Evolutionary conservation across 177 flowering plant species (phyloP).

Genomic region (Vitis hybrid): DNA sequence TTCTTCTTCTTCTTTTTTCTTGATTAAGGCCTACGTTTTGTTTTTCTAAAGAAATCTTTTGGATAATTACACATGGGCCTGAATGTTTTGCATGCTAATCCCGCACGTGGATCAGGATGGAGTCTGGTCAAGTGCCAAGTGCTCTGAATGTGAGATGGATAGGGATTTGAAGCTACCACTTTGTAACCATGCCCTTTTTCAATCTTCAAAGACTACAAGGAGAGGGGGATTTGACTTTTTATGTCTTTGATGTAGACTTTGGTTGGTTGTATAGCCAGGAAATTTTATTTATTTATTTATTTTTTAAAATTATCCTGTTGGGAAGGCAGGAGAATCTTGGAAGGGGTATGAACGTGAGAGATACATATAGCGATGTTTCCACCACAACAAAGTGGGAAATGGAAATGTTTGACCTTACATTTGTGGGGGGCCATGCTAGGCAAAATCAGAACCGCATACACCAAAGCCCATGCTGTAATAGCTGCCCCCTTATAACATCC

Average conservation of each 20-base stretch:
- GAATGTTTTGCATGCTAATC: no score
- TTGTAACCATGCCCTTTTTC: no score
- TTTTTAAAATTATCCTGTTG: neutral
- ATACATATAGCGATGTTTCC: neutral
- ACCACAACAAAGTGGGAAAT: slow-evolving; percentile 1
- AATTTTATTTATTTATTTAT: neutral
- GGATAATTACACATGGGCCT: no score
- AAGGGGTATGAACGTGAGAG: neutral
- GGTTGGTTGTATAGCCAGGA: slow-evolving; percentile 8
- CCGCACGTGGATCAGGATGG: no score
- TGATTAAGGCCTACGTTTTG: no score
- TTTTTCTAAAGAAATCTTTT: no score
- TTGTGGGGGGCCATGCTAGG: slow-evolving; percentile 7
- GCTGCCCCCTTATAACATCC: neutral
- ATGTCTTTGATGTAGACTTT: neutral
- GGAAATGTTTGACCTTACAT: slow-evolving; percentile 8
- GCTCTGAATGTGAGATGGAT: no score
- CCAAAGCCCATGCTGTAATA: slow-evolving; percentile 1
- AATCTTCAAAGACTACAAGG: neutral
- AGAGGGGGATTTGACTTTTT: slow-evolving; percentile 5
- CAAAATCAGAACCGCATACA: neutral
- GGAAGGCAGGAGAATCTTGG: neutral
- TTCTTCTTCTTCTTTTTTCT: no score
- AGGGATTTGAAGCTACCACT: no score
- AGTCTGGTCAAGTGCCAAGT: no score